A percentile compares a stretch with the other conserved stretches of the same genome.
These are phyloP conservation scores for Amylostereum areolatum DNA, from an alignment of 1,284 basidiomycete species.

Conservation along the genomic window DNA sequence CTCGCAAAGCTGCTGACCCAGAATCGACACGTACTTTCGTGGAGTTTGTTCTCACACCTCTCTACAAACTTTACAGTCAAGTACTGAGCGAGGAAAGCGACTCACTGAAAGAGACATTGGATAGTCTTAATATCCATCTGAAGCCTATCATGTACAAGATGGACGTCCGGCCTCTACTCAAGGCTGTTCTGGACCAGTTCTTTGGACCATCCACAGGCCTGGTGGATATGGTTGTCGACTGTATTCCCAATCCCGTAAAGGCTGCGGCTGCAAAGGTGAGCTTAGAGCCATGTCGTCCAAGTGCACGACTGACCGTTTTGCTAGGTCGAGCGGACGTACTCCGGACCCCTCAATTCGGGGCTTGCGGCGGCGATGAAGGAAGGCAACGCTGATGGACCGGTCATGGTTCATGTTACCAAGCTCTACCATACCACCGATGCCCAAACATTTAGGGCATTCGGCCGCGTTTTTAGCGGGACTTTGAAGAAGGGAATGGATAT, in stretches of 20 bases:
- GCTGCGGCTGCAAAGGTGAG: constrained; percentile 68
- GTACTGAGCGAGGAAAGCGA: constrained; percentile 92
- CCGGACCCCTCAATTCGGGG: constrained; percentile 78
- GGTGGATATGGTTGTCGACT: constrained; percentile 87
- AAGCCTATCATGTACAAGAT: constrained; percentile 97
- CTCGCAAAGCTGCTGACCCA: constrained; percentile 76
- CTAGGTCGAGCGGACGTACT: constrained; percentile 78
- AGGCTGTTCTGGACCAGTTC: constrained; percentile 92
- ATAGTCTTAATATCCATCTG: constrained; percentile 76
- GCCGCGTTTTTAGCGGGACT: constrained; percentile 91
- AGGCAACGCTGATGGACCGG: constrained; percentile 81
- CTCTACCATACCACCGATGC: constrained; percentile 95
- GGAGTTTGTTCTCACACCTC: constrained; percentile 92
- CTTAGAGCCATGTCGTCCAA: neutral
- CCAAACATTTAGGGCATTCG: constrained; percentile 92
- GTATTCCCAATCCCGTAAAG: constrained; percentile 81
- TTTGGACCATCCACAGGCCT: constrained; percentile 88
- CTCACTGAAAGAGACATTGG: constrained; percentile 77
- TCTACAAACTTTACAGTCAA: constrained; percentile 96
- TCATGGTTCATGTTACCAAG: constrained; percentile 92
- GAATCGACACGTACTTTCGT: constrained; percentile 88
- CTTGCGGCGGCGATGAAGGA: constrained; percentile 75
- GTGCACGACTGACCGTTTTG: constrained; percentile 2
- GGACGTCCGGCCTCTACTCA: constrained; percentile 92
- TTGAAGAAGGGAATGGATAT: constrained; percentile 77